These are phyloP conservation scores for Emergomyces africanus DNA, from an alignment of 2,329 filamentous ascomycete species.

Conservation along the genomic window DNA sequence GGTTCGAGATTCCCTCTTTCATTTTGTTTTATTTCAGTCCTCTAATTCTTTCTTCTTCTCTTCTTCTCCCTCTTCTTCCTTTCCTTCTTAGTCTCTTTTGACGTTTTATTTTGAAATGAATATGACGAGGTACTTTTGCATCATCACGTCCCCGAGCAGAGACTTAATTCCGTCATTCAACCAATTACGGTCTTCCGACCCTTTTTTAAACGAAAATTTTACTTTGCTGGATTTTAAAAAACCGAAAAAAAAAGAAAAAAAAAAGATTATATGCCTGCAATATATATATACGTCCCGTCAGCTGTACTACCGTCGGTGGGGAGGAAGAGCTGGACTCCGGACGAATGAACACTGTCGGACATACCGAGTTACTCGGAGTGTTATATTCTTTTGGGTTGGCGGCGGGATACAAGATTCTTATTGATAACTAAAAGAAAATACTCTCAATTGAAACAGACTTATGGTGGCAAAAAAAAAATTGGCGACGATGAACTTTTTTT, in stretches of 20 bases:
- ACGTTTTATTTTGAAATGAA: background rate
- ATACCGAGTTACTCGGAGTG: background rate
- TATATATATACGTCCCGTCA: background rate
- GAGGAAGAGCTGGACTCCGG: background rate
- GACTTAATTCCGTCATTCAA: background rate
- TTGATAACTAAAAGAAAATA: background rate
- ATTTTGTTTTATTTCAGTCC: slow-evolving; percentile 7
- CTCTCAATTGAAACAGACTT: background rate
- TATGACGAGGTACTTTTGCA: background rate
- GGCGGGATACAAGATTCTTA: background rate
- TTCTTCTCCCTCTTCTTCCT: background rate
- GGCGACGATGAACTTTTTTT: background rate
- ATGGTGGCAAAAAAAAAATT: background rate
- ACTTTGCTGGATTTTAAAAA: background rate
- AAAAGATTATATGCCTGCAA: background rate
- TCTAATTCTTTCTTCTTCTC: background rate
- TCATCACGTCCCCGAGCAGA: background rate
- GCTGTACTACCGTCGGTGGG: background rate
- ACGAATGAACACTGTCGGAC: background rate
- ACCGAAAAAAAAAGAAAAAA: too few species aligned
- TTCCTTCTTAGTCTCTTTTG: background rate
- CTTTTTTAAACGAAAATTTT: background rate
- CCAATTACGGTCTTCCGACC: background rate
- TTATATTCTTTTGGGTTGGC: background rate
- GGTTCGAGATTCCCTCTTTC: slow-evolving; percentile 4